These are phyloP conservation scores for Pichia ethanolica DNA, from an alignment of 805 yeast genomes.

Conservation along the genomic window DNA sequence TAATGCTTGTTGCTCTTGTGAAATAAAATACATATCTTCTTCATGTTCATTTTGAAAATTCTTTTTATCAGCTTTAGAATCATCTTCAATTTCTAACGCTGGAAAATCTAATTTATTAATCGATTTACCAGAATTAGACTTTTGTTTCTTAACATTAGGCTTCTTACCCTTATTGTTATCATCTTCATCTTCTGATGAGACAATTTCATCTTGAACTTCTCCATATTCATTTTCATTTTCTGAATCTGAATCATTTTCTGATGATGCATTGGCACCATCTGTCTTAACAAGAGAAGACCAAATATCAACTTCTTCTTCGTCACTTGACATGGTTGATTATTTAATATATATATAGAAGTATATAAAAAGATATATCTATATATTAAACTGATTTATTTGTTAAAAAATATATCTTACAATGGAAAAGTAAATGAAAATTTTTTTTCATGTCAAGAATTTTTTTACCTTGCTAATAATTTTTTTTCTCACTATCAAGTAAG, in stretches of 20 bases:
- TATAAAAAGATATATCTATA: too few relatives aligned
- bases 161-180: slow-evolving; percentile 9
- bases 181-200: slow-evolving; percentile 30
- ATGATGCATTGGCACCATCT: neutral
- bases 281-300: slow-evolving; percentile 42
- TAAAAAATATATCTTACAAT: too few relatives aligned
- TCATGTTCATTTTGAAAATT: too few relatives aligned
- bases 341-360: neutral
- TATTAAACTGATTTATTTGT: too few relatives aligned
- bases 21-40: slow-evolving; percentile 13
- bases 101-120: slow-evolving; percentile 26
- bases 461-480: neutral
- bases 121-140: slow-evolving; percentile 1
- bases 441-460: neutral
- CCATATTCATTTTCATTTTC: slow-evolving; percentile 12
- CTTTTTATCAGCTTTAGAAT: slow-evolving; percentile 25
- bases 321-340: slow-evolving; percentile 8
- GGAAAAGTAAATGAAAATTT: slow-evolving; percentile 3
- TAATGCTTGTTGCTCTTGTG: slow-evolving; percentile 13
- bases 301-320: slow-evolving; percentile 46
- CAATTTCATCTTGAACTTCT: slow-evolving; percentile 46
- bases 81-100: slow-evolving; percentile 38
- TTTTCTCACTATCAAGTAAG: too few relatives aligned
- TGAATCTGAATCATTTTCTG: slow-evolving; percentile 18
- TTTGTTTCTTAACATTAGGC: too few relatives aligned